Evolutionary conservation across 1,284 basidiomycete species (phyloP), one percentile per base, ranked within the genome.

Genomic region (Fistulina hepatica): DNA sequence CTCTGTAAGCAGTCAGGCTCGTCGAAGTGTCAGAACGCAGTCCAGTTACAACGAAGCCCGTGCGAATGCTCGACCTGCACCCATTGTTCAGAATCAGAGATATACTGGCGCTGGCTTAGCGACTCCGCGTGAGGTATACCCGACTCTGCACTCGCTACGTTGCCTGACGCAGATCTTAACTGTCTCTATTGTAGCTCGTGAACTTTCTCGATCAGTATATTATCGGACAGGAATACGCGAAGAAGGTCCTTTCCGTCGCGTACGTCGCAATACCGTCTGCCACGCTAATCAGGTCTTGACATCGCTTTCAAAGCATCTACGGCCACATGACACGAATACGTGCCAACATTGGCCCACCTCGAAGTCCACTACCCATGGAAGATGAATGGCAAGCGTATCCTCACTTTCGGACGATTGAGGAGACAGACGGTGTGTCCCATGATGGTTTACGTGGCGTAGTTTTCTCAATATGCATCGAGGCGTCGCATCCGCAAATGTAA

Each of bases 241-340:
- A 97, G 71, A 90, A 91, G 55, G 81, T 89, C 8, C 70, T 97
- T 13, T 88, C 89, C 21, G 93, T 92, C 28, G 86, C 85, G 84
- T 88, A 55, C 52, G 82, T 68, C 36, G 37, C 22, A 31, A 24
- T 39, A 20, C 39, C 34, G 34, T 22, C 21, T 28, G 21, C 21
- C 35, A 22, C 35, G 21, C 34, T 48, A 30, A 44, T 81, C 66
- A 94, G 93, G 49, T 90, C 94, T 55, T 93, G 92, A 55, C 89
- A 82, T 52, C 81, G 89, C 32, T 69, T 82, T 16, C 69, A 74
- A 84, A 51, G 50, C 78, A 27, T 63, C 65, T 22, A 62, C 67
- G 20, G 48, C 62, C 25, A 67, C 67, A 40, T 59, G 64, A n/a
- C 65, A 67, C 20, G 54, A 66, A 39, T 52, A 56, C 15, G 52